Evolutionary conservation across 129 eudicot species (phyloP).

Genomic region (Saposhnikovia divaricata): DNA sequence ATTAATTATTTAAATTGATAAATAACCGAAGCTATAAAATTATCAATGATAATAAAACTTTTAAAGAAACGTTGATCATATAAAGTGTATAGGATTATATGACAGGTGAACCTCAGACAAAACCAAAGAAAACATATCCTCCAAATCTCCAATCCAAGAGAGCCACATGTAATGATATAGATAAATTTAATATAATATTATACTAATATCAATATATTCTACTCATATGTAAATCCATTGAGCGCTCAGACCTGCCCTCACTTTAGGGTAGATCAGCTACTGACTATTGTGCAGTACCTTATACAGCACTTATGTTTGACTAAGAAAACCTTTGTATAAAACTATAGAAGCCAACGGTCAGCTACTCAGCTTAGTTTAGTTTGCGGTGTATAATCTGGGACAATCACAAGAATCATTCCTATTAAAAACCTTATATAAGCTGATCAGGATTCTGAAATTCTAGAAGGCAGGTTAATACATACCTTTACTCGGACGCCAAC

Average conservation of each 20-base stretch:
- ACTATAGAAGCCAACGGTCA: neutral
- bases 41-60: too few relatives aligned
- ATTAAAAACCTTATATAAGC: neutral
- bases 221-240: neutral
- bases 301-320: neutral
- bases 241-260: neutral
- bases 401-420: neutral
- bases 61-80: too few relatives aligned
- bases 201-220: neutral
- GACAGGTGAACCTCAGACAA: neutral
- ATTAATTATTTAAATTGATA: neutral
- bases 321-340: neutral
- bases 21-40: too few relatives aligned
- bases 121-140: too few relatives aligned
- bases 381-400: neutral
- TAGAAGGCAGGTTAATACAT: neutral
- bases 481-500: neutral
- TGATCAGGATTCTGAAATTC: neutral
- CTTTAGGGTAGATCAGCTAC: neutral
- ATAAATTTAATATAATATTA: too few relatives aligned
- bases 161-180: neutral
- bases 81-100: too few relatives aligned
- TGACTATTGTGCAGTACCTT: neutral
- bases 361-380: neutral
- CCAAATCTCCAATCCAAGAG: neutral